Evolutionary conservation across 345 rosid genomes (phyloP), one percentile per base, ranked within the genome.

Genomic region (Brassica nigra): DNA sequence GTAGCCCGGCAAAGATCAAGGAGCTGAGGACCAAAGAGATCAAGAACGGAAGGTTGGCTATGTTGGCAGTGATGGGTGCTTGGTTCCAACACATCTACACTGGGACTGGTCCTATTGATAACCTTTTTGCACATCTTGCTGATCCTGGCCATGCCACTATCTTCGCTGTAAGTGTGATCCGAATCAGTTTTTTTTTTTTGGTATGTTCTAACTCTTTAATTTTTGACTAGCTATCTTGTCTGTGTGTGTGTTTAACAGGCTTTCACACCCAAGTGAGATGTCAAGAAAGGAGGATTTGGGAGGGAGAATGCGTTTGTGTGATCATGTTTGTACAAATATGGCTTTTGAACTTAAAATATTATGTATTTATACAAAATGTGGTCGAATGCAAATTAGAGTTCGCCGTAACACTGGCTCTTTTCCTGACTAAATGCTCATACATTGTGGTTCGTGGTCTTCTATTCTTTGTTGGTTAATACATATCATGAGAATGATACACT

Each of bases 61-160:
- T 95, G 97, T 85, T 95, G 90, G 97, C 99, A 47, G 99, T 95
- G 74, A 89, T 95, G 90, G 99, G 99, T 37, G 99, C 98, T 8
- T 93, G 99, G 99, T 95, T 95, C 88, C 98, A 95, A 82, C 99
- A 95, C 74, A 89, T 95, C 64, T 95, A 95, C 90, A 93, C 98
- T 0, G 98, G 98, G 12, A 88, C 97, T 23, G 99, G 99, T 47
- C 99, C 99, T 9, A 95, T 95, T 20, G 99, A 93, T 79, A 95
- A 95, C 76, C 93, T 95, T 72, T 93, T 91, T 69, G 97, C 97
- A 34, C 99, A 95, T 84, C 98, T 95, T 15, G 90, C 97, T 54
- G 98, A 95, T 86, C 99, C 98, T 44, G 99, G 99, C 42, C 98
- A 95, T 52, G 99, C 98, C 75, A 95, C 90, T 6, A 49, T 93